phyloP scores from a whole-genome alignment of 2,329 filamentous ascomycete genomes.

The Fusarium nygamai region DNA sequence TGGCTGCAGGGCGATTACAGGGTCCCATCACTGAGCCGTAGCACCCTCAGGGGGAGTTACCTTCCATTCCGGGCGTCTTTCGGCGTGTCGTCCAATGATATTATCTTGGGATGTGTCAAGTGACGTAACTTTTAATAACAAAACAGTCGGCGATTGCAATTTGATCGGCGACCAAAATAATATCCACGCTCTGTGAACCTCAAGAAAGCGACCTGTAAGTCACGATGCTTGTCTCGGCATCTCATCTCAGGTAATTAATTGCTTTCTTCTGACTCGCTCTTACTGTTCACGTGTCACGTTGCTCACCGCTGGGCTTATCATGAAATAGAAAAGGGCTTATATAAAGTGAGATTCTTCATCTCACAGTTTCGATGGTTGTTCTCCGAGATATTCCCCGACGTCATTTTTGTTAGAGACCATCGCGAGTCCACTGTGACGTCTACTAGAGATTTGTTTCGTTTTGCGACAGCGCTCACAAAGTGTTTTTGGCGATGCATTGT shows the following conservation, averaged over 20 bases:
- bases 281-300: slow-evolving; percentile 23
- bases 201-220: slow-evolving; percentile 2
- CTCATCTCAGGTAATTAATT: neutral
- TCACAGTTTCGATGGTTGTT: neutral
- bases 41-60: neutral
- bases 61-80: slow-evolving; percentile 19
- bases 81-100: slow-evolving; percentile 12
- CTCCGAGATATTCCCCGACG: slow-evolving; percentile 30
- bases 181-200: neutral
- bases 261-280: neutral
- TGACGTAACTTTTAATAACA: slow-evolving; percentile 30
- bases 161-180: slow-evolving; percentile 20
- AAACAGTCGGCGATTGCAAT: slow-evolving; percentile 34
- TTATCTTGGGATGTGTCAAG: neutral
- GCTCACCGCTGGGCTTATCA: slow-evolving; percentile 25
- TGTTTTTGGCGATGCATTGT: slow-evolving; percentile 16
- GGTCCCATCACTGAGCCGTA: neutral
- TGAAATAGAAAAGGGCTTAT: slow-evolving; percentile 1
- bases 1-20: slow-evolving; percentile 21
- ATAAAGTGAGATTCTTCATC: slow-evolving; percentile 17
- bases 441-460: neutral
- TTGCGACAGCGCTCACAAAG: neutral
- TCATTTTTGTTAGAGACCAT: slow-evolving; percentile 17
- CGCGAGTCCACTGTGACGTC: slow-evolving; percentile 19
- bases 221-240: slow-evolving; percentile 38